Conservation (phyloP, 495 filamentous ascomycete species). For the Thermochaetoides thermophila region DNA sequence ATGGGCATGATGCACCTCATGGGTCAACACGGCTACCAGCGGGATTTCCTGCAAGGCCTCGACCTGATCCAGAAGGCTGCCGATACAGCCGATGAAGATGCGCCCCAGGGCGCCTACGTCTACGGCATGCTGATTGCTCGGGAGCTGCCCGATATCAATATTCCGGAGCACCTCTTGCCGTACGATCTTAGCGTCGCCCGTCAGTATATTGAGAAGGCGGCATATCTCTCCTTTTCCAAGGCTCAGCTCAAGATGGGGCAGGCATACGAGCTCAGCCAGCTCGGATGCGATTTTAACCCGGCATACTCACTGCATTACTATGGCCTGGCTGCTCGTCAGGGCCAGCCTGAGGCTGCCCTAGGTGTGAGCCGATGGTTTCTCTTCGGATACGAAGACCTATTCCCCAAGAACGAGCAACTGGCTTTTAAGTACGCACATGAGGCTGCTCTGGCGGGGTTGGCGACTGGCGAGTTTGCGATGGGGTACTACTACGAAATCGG, state of each 20-base stretch:
- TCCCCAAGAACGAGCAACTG: constrained; percentile 87
- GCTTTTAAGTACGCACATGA: constrained; percentile 83
- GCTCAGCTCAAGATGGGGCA: constrained; percentile 96
- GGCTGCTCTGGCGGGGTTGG: constrained; percentile 62
- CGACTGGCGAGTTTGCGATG: constrained; percentile 91
- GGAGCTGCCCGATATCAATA: constrained; percentile 72
- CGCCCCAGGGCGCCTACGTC: constrained; percentile 91
- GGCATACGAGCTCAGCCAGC: constrained; percentile 83
- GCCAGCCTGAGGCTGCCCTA: constrained; percentile 82
- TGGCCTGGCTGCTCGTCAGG: constrained; percentile 76
- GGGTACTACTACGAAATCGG: constrained; percentile 97
- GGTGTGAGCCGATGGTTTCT: constrained; percentile 98
- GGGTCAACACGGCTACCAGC: constrained; percentile 76
- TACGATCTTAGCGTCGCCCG: constrained; percentile 61
- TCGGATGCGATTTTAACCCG: constrained; percentile 91
- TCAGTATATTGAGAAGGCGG: constrained; percentile 89
- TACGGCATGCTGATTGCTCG: constrained; percentile 89
- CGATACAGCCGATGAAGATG: constrained; percentile 86
- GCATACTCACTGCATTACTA: constrained; percentile 90
- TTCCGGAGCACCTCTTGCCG: constrained; percentile 57
- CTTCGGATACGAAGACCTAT: constrained; percentile 79
- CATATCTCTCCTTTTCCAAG: constrained; percentile 91
- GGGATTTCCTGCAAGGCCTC: constrained; percentile 64
- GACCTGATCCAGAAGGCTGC: constrained; percentile 72
- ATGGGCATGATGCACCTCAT: constrained; percentile 95